Evolutionary conservation across 805 yeast species (phyloP), one percentile per base, ranked within the genome.

Genomic region (Lachancea cidri): DNA sequence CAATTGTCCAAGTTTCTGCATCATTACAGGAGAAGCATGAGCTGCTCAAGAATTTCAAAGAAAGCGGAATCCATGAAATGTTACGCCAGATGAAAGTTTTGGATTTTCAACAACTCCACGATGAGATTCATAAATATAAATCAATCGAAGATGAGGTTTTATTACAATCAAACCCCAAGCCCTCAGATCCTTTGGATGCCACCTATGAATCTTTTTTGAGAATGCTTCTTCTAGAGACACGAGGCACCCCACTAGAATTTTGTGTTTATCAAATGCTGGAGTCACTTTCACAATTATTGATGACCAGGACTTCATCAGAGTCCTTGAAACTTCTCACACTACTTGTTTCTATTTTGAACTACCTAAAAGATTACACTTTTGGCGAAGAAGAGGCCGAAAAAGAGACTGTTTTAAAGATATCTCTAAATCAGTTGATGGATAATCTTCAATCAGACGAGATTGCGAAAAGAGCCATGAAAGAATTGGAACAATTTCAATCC

Each of bases 371-470:
- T 36, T 78, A 79, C 48, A 74, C 79, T 19, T 71, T 81, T 3
- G 71, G 71, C 63, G 79, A 72, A 29, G 60, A 73, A 9, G 65
- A 62, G 53, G 63, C 62, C 37, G 70, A 70, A 2, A 44, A 53
- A 14, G 83, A 80, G 36, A 70, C 80, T n/a, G 78, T 86, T 13
- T 71, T 86, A 48, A 85, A 83, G 39, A 77, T 84, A 36, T 86
- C 95, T 1, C 79, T 89, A 27, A 87, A 85, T 53, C 70, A 79
- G 41, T 67, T 91, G 35, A 70, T 78, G 44, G 80, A 86, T 33
- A 73, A 84, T 19, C 70, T 89, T 55, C 80, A 81, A 50, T 85
- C 96, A 0, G 96, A 91, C 58, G 95, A 86, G 40, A 81, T 82
- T 64, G 95, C 95, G 9, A 71, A 79, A 39, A 72, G 83, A 45